Evolutionary conservation across 805 yeast genomes (phyloP).

Genomic region (Millerozyma miso): DNA sequence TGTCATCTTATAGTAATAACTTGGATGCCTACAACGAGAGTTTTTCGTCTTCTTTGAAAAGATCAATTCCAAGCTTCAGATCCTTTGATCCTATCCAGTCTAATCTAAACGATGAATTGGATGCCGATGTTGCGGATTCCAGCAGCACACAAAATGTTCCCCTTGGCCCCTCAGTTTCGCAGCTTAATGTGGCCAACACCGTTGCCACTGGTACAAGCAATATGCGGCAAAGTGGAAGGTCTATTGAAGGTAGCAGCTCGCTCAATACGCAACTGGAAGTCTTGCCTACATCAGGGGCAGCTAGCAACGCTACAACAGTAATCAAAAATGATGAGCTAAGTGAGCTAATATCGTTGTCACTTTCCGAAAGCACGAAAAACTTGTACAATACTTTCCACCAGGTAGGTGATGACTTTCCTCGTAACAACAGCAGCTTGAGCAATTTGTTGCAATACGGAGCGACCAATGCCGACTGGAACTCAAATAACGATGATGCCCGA

Average conservation of each 20-base stretch:
- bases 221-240: not conserved
- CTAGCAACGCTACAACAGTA: not conserved
- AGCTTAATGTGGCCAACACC: not conserved
- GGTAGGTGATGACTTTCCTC: slow-evolving; percentile 19
- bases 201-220: not conserved
- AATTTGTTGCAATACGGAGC: slow-evolving; percentile 18
- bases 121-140: not conserved
- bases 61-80: not conserved
- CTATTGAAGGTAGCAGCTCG: not conserved
- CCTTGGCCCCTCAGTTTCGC: not conserved
- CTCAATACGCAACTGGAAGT: not conserved
- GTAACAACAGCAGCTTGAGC: slow-evolving; percentile 5
- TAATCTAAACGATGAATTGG: not conserved
- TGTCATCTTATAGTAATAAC: not conserved
- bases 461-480: slow-evolving; percentile 1
- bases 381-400: slow-evolving; percentile 27
- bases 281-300: slow-evolving; percentile 7
- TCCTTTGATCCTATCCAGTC: not conserved
- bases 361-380: slow-evolving; percentile 28
- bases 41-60: not conserved
- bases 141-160: not conserved
- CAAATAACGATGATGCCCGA: not conserved
- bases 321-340: slow-evolving; percentile 8
- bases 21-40: not conserved
- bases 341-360: slow-evolving; percentile 7